These are phyloP conservation scores for Cupressus sempervirens DNA, from an alignment of 75 land plant genomes.

Conservation along the genomic window DNA sequence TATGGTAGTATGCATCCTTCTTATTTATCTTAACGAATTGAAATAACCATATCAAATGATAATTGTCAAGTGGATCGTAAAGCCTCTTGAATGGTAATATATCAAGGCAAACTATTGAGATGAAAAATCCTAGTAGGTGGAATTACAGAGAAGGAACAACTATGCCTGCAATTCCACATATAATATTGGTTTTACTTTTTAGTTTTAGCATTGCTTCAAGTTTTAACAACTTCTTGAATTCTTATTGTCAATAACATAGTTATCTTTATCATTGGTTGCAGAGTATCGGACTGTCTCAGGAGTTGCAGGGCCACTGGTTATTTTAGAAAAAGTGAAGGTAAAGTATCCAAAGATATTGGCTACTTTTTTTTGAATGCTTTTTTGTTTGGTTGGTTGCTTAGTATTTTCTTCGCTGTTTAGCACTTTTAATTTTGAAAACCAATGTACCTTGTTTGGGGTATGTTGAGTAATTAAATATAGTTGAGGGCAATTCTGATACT, in stretches of 20 bases:
- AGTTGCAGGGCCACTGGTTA: conserved; percentile 97
- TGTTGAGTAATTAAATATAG: background rate
- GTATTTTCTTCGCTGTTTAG: background rate
- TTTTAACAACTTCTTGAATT: background rate
- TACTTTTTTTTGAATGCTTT: background rate
- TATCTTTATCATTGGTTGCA: conserved; percentile 25
- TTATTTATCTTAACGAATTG: background rate
- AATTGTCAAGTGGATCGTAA: background rate
- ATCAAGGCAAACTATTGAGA: background rate
- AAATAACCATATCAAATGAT: background rate
- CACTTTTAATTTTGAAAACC: background rate
- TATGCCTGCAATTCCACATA: background rate
- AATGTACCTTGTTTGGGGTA: background rate
- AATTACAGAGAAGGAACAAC: background rate
- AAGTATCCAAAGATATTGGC: background rate
- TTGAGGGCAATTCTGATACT: background rate
- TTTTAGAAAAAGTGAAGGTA: conserved; percentile 98
- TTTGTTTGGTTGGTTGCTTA: background rate
- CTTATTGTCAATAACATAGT: background rate
- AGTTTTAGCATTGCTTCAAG: background rate
- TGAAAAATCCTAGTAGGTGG: background rate
- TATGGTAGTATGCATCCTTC: too few relatives aligned
- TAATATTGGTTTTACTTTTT: background rate
- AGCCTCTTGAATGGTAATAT: background rate
- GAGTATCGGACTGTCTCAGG: conserved; percentile 98